A percentile compares a stretch with the other conserved stretches of the same genome.
These are phyloP conservation scores for Boletus pseudopeckii DNA, from an alignment of 768 basidiomycete species.

Conservation along the genomic window DNA sequence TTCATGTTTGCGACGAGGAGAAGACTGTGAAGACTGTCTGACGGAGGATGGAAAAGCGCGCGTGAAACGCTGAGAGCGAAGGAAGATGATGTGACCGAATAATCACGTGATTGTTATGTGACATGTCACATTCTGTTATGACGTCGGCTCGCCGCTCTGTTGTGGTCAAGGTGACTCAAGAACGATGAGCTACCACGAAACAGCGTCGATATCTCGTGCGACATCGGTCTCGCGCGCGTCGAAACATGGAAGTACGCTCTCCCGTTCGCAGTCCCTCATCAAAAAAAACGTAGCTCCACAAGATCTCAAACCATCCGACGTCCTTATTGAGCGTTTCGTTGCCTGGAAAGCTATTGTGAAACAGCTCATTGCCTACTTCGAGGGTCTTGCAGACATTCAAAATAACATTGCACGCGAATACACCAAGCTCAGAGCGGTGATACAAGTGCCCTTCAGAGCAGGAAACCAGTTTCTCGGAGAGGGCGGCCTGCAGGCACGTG, in stretches of 20 bases:
- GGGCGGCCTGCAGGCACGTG: slow-evolving; percentile 78
- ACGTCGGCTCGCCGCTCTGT: slow-evolving; percentile 16
- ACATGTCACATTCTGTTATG: slow-evolving; percentile 24
- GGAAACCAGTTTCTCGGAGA: slow-evolving; percentile 99
- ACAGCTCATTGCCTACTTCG: slow-evolving; percentile 91
- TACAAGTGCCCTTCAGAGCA: slow-evolving; percentile 93
- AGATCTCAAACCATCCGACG: slow-evolving; percentile 88
- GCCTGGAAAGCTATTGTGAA: slow-evolving; percentile 97
- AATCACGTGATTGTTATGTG: slow-evolving; percentile 12
- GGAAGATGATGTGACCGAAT: not conserved
- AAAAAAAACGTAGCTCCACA: slow-evolving; percentile 91
- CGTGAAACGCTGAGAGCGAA: not conserved
- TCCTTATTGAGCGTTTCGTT: slow-evolving; percentile 92
- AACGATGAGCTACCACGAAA: slow-evolving; percentile 41
- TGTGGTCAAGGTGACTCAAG: not conserved
- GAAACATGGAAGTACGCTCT: slow-evolving; percentile 66
- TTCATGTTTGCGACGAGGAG: slow-evolving; percentile 50
- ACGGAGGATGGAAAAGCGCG: slow-evolving; percentile 8
- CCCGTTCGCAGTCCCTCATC: slow-evolving; percentile 82
- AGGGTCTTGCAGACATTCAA: slow-evolving; percentile 69
- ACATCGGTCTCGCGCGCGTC: slow-evolving; percentile 67
- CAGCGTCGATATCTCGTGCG: slow-evolving; percentile 58
- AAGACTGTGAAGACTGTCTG: slow-evolving; percentile 12
- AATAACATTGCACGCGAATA: slow-evolving; percentile 92
- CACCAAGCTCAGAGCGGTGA: slow-evolving; percentile 89